Conservation (phyloP, 2,329 filamentous ascomycete species). For the Cephalotrichum gorgonifer region DNA sequence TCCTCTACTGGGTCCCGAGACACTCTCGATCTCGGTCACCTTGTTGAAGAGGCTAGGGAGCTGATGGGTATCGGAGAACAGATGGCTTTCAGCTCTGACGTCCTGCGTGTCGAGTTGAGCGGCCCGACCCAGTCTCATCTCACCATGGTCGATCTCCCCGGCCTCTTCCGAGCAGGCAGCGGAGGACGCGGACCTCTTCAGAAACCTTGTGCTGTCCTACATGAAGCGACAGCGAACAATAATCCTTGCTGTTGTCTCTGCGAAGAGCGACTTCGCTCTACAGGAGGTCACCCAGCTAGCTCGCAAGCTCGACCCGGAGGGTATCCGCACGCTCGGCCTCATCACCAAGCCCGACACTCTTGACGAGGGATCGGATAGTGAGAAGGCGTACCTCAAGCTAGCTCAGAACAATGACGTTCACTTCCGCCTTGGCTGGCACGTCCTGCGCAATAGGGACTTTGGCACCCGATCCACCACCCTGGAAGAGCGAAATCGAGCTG, state of each 20-base stretch:
- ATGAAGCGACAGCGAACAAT: conserved; percentile 29
- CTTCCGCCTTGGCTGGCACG: conserved; percentile 42
- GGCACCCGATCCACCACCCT: conserved; percentile 19
- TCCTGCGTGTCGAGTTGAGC: conserved; percentile 13
- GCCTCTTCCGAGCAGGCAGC: conserved; percentile 25
- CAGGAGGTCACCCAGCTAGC: conserved; percentile 23
- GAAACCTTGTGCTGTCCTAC: conserved; percentile 25
- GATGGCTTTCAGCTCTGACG: conserved; percentile 12
- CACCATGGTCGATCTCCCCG: conserved; percentile 35
- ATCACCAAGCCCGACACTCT: conserved; percentile 31
- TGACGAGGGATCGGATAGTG: conserved; percentile 23
- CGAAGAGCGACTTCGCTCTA: conserved; percentile 25
- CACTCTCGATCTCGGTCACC: conserved; percentile 15
- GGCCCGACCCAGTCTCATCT: conserved; percentile 20
- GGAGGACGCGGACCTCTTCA: conserved; percentile 21
- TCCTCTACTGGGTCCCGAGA: not conserved
- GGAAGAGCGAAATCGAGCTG: conserved; percentile 26
- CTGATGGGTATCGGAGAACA: conserved; percentile 9
- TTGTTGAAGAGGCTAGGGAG: conserved; percentile 28
- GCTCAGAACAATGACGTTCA: conserved; percentile 34
- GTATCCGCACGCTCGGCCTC: conserved; percentile 27
- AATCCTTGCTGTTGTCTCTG: conserved; percentile 31
- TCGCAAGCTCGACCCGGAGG: conserved; percentile 18
- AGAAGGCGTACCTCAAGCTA: conserved; percentile 26
- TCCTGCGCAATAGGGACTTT: conserved; percentile 34